Evolutionary conservation across 768 basidiomycete genomes (phyloP).

Genomic region (Tulasnella sp.): DNA sequence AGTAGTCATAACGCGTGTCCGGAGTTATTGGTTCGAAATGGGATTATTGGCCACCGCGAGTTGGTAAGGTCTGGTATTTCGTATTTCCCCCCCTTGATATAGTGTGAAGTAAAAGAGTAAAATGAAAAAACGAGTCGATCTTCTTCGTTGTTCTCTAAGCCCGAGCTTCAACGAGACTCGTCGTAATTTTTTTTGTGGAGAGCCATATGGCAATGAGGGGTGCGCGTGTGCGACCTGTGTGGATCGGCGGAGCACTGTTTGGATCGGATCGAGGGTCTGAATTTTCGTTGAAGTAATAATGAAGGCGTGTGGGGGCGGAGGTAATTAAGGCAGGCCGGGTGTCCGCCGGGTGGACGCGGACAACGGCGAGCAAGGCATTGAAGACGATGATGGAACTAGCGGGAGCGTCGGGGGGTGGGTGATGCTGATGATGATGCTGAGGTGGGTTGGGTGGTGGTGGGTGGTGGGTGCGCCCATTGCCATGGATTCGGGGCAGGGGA

Average conservation of each 20-base stretch:
- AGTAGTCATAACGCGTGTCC: too few species aligned
- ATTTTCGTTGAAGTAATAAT: background rate
- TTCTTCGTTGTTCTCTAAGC: background rate
- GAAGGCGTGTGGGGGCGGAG: background rate
- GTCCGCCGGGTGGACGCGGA: background rate
- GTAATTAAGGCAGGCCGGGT: background rate
- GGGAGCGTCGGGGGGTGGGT: background rate
- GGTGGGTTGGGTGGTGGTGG: background rate
- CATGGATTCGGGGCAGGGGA: slow-evolving; percentile 14
- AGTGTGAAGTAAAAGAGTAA: background rate
- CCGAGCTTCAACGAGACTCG: background rate
- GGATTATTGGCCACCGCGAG: too few species aligned
- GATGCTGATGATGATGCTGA: background rate
- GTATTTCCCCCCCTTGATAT: too few species aligned
- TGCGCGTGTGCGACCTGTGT: background rate
- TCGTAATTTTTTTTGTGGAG: background rate
- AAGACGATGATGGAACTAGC: background rate
- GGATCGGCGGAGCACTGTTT: slow-evolving; percentile 13
- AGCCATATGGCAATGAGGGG: slow-evolving; percentile 11
- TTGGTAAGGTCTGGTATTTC: too few species aligned
- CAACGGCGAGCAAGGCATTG: background rate
- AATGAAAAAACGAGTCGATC: background rate
- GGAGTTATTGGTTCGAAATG: too few species aligned
- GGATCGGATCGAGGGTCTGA: background rate
- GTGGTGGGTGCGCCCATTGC: background rate